Conservation (phyloP, 768 basidiomycete genomes). For the Pulveroboletus sp. region DNA sequence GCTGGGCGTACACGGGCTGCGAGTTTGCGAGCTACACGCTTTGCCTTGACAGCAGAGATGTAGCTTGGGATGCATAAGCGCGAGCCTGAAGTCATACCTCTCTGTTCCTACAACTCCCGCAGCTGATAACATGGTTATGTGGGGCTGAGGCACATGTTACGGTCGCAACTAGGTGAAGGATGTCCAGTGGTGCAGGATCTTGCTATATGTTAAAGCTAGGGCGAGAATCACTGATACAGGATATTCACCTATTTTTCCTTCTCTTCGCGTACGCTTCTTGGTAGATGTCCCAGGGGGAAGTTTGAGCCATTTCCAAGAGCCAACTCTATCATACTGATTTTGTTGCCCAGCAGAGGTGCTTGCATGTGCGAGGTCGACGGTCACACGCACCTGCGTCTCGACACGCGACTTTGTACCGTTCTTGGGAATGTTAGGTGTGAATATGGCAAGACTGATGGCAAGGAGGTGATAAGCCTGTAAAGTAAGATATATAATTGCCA, state of each 20-base stretch:
- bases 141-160: conserved; percentile 82
- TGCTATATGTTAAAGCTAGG: conserved; percentile 18
- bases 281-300: conserved; percentile 79
- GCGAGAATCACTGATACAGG: background rate
- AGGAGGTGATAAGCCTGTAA: conserved; percentile 14
- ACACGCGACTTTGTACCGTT: conserved; percentile 86
- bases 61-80: conserved; percentile 5
- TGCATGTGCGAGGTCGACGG: conserved; percentile 70
- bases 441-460: conserved; percentile 61
- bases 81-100: conserved; percentile 49
- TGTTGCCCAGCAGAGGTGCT: conserved; percentile 56
- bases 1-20: conserved; percentile 78
- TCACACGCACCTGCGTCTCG: conserved; percentile 90
- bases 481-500: conserved; percentile 11
- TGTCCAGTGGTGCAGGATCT: conserved; percentile 68
- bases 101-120: conserved; percentile 82
- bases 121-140: conserved; percentile 70
- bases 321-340: conserved; percentile 69
- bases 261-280: conserved; percentile 79
- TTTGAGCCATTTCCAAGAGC: conserved; percentile 87
- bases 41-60: conserved; percentile 49
- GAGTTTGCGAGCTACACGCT: conserved; percentile 84
- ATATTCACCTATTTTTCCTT: conserved; percentile 69
- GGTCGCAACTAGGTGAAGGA: conserved; percentile 64
- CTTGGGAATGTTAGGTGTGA: conserved; percentile 79